A percentile compares a stretch with the other conserved stretches of the same genome.
These are phyloP conservation scores for Pouteria glomerata DNA, from an alignment of 148 eudicot genomes.

Conservation along the genomic window DNA sequence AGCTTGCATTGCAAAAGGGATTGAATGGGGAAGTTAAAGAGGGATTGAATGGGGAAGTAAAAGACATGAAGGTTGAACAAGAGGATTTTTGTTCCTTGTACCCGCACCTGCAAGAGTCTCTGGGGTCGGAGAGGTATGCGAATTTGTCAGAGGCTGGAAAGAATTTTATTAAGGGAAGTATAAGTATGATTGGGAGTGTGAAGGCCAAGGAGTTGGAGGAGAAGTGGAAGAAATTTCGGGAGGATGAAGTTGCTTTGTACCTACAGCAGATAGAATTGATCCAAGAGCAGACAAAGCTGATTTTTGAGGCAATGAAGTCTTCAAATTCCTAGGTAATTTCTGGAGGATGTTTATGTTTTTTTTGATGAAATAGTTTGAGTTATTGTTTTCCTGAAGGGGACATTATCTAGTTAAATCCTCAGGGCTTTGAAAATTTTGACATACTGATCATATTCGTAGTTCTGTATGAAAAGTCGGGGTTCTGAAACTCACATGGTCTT, in stretches of 20 bases:
- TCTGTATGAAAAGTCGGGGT: not conserved
- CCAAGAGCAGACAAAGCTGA: conserved; percentile 18
- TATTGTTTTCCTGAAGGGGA: not conserved
- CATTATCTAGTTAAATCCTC: not conserved
- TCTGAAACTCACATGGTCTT: not conserved
- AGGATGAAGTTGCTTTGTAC: conserved; percentile 19
- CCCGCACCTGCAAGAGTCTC: conserved; percentile 18
- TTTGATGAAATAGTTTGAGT: not conserved
- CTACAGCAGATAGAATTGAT: conserved; percentile 16
- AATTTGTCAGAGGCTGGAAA: conserved; percentile 4
- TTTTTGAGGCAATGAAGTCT: conserved; percentile 19
- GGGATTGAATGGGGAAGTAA: not conserved
- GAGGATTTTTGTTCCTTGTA: conserved; percentile 12
- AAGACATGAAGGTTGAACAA: conserved; percentile 1
- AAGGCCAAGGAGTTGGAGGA: conserved; percentile 34
- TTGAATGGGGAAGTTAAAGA: not conserved
- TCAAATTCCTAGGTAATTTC: not conserved
- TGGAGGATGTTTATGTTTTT: not conserved
- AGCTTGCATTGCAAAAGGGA: not conserved
- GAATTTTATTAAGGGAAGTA: conserved; percentile 7
- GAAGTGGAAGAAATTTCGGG: conserved; percentile 31
- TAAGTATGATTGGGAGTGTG: conserved; percentile 23
- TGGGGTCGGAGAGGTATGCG: not conserved
- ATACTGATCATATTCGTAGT: not conserved
- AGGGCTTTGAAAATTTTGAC: not conserved